phyloP scores from a whole-genome alignment of 331 rosid genomes.

The Prunus yedoensis region DNA sequence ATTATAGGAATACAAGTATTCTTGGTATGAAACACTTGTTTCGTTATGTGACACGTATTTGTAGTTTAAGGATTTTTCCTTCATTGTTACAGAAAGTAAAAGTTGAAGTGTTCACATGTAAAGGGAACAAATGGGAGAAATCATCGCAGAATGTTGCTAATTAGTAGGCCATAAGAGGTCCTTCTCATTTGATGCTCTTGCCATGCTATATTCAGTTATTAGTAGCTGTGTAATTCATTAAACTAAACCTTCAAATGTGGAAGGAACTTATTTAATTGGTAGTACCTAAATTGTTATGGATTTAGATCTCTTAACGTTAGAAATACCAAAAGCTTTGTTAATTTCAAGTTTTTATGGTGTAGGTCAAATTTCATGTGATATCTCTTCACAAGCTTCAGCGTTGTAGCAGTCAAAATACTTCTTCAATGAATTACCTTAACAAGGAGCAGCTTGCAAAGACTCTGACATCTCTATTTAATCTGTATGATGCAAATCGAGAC shows the following conservation, averaged over 20 bases:
- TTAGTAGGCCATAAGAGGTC: not conserved
- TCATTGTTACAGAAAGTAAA: no score
- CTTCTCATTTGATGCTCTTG: not conserved
- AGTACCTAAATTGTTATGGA: not conserved
- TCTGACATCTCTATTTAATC: slow-evolving; percentile 55
- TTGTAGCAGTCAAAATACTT: slow-evolving; percentile 49
- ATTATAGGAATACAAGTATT: no score
- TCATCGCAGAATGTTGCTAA: not conserved
- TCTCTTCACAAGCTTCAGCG: slow-evolving; percentile 65
- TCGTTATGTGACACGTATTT: no score
- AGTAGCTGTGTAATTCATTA: slow-evolving; percentile 5
- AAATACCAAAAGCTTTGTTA: not conserved
- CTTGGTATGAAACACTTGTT: no score
- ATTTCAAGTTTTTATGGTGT: slow-evolving; percentile 7
- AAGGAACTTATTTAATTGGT: slow-evolving; percentile 1
- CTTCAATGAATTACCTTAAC: slow-evolving; percentile 81
- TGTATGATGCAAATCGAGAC: slow-evolving; percentile 59
- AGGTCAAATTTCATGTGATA: slow-evolving; percentile 80
- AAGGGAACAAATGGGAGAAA: no score
- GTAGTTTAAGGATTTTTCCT: no score
- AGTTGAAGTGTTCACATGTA: no score
- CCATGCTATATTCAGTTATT: not conserved
- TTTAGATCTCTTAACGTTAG: slow-evolving; percentile 7
- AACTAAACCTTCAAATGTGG: not conserved
- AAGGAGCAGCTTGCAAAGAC: slow-evolving; percentile 89